Evolutionary conservation across 768 basidiomycete genomes (phyloP), one percentile per base, ranked within the genome.

Genomic region (Mycena polygramma): DNA sequence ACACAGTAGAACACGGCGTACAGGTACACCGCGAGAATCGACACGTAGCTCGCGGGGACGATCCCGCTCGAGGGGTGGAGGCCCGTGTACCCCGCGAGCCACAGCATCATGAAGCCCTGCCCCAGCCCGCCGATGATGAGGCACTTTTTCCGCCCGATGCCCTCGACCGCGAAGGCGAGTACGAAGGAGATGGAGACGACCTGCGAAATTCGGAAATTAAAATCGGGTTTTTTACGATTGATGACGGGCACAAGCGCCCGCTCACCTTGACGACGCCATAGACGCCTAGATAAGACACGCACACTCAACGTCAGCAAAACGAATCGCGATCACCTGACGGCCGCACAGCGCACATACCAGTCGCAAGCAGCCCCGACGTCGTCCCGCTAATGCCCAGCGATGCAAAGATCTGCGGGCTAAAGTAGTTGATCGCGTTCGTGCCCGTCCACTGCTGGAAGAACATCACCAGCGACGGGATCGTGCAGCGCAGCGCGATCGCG

Each of bases 371-470:
- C 24, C 81, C 82, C 7, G 85, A 77, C 11, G 74, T 81, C 39
- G 79, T 83, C 9, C 86, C 84, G 2, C 79, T 81, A 35, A 89
- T 82, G 4, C 88, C 88, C 22, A 89, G 77, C 36, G 77, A 76
- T 5, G 82, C 82, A 69, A 89, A 88, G 65, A 89, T 86, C 51
- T 83, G 75, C 0, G 88, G 88, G 70, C 84, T 84, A 69, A 83
- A 89, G 73, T 89, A 89, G 74, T 88, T 87, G 75, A 89, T 86
- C 8, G 87, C 82, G 70, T 89, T 88, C 17, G 86, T 86, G 14
- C 88, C 88, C 0, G 85, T 88, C 83, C 86, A 87, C 75, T 81
- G 80, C 72, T 83, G 84, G 75, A 82, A 83, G 69, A 87, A 79
- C 83, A 87, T 86, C 17, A 68, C 79, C 37, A 87, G 69, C 2